Conservation (phyloP, 306 rosid species). For the Cicer judaicum region DNA sequence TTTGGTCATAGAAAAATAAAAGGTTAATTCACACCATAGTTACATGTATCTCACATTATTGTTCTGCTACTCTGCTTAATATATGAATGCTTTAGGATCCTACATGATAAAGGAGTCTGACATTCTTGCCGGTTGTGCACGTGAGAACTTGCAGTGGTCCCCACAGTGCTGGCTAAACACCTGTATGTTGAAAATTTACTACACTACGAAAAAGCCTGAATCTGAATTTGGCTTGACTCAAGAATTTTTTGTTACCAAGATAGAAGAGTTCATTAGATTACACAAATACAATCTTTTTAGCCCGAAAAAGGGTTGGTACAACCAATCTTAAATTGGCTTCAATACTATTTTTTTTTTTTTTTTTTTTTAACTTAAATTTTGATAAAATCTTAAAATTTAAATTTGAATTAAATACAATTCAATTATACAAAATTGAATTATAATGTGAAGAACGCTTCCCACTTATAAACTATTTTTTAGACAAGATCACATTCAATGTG, state of each 20-base stretch:
- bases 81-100: slow-evolving; percentile 39
- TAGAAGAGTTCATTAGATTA: not conserved
- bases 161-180: slow-evolving; percentile 28
- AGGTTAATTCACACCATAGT: not conserved
- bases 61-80: slow-evolving; percentile 31
- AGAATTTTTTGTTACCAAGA: not conserved
- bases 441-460: too few species aligned
- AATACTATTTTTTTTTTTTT: too few species aligned
- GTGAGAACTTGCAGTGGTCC: slow-evolving; percentile 39
- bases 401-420: too few species aligned
- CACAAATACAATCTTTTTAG: too few species aligned
- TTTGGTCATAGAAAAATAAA: not conserved
- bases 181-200: slow-evolving; percentile 5
- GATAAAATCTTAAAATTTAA: too few species aligned
- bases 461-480: too few species aligned
- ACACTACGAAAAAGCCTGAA: slow-evolving; percentile 25
- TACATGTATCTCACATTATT: slow-evolving; percentile 30
- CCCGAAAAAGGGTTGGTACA: too few species aligned
- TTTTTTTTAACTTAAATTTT: too few species aligned
- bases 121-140: slow-evolving; percentile 44
- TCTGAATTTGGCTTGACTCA: slow-evolving; percentile 4
- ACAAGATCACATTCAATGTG: too few species aligned
- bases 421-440: too few species aligned
- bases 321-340: too few species aligned
- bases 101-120: slow-evolving; percentile 30